These are phyloP conservation scores for Pyronema omphalodes DNA, from an alignment of 495 filamentous ascomycete genomes.

Conservation along the genomic window DNA sequence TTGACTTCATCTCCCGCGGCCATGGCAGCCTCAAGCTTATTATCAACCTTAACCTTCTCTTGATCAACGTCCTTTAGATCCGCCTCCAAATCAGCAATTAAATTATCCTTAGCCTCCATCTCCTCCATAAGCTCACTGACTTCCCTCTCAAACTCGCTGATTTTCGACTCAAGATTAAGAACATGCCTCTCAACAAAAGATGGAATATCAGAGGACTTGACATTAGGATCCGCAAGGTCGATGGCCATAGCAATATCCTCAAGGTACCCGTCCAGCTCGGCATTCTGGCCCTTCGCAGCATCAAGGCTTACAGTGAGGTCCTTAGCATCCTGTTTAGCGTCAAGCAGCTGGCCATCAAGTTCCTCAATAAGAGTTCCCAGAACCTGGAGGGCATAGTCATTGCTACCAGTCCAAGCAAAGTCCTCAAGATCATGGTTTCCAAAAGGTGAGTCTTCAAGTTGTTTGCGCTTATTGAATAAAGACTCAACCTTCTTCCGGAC, in stretches of 20 bases:
- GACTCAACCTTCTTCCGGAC: constrained; percentile 14
- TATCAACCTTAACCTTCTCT: neutral
- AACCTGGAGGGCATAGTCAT: constrained; percentile 12
- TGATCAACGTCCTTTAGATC: constrained; percentile 2
- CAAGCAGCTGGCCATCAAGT: constrained; percentile 11
- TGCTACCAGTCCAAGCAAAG: constrained; percentile 19
- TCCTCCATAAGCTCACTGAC: constrained; percentile 12
- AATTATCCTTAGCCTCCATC: constrained; percentile 9
- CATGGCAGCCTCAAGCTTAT: constrained; percentile 3
- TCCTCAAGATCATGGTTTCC: constrained; percentile 11
- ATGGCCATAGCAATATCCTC: constrained; percentile 14
- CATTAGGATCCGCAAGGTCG: neutral
- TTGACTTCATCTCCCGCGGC: neutral
- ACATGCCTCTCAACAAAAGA: neutral
- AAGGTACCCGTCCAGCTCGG: constrained; percentile 7
- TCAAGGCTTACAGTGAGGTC: constrained; percentile 8
- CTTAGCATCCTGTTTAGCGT: constrained; percentile 1
- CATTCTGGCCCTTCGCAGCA: neutral
- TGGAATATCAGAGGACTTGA: neutral
- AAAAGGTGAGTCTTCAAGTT: constrained; percentile 9
- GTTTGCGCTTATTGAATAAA: constrained; percentile 5
- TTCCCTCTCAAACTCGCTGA: neutral
- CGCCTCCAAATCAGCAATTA: constrained; percentile 8
- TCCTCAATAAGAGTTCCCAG: constrained; percentile 10
- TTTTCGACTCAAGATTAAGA: neutral